Evolutionary conservation across 2,329 filamentous ascomycete genomes (phyloP).

Genomic region (Ophiobolus disseminans): DNA sequence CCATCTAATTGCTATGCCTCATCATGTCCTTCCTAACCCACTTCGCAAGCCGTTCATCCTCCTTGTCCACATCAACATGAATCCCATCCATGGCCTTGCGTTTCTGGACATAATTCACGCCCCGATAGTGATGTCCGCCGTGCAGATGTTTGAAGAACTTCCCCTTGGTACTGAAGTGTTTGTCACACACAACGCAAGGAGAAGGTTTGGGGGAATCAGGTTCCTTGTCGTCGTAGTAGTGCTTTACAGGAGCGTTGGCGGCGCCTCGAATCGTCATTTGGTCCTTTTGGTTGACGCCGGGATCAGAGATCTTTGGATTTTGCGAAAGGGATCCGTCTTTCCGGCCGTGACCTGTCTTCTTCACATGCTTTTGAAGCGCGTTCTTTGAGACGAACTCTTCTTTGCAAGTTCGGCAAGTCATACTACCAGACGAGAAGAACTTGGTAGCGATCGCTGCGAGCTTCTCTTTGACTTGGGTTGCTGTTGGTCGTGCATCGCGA

Average conservation of each 20-base stretch:
- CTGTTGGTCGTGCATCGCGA: conserved; percentile 8
- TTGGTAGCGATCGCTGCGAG: conserved; percentile 2
- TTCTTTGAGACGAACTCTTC: conserved; percentile 5
- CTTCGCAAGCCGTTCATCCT: conserved; percentile 2
- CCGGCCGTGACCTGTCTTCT: conserved; percentile 3
- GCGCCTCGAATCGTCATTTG: conserved; percentile 6
- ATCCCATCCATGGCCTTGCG: conserved; percentile 8
- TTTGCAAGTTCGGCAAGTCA: conserved; percentile 2
- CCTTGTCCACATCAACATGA: not conserved
- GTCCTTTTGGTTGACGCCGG: not conserved
- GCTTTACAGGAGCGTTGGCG: conserved; percentile 1
- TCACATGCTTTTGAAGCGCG: conserved; percentile 10
- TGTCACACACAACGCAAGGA: conserved; percentile 13
- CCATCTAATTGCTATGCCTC: too few species aligned
- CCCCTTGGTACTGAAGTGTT: conserved; percentile 9
- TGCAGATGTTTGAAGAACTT: conserved; percentile 13
- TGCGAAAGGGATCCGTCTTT: not conserved
- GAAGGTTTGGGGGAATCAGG: conserved; percentile 6
- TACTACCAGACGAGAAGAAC: not conserved
- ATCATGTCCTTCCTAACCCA: conserved; percentile 2
- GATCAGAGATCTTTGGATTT: not conserved
- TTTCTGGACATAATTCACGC: conserved; percentile 10
- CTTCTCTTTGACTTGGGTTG: conserved; percentile 6
- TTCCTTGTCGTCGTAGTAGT: conserved; percentile 4
- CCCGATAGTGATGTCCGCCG: conserved; percentile 7